Conservation (phyloP, 805 yeast species). For the Metschnikowia henanensis region DNA sequence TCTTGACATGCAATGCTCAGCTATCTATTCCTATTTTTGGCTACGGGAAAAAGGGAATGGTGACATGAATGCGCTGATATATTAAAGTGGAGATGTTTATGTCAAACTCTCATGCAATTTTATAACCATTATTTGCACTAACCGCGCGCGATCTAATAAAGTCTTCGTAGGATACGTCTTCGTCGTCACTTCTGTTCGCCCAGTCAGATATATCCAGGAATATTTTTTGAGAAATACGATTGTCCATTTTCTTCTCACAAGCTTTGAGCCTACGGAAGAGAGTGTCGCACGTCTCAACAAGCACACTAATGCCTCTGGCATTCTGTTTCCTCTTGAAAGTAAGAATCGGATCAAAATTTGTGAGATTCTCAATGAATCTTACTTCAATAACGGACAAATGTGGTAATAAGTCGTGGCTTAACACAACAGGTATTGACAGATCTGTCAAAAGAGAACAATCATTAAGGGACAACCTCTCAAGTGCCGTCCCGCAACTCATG, state of each 20-base stretch:
- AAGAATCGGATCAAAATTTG: constrained; percentile 64
- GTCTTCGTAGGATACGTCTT: constrained; percentile 24
- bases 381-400: constrained; percentile 75
- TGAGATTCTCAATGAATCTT: constrained; percentile 56
- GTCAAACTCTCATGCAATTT: neutral
- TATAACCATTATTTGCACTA: neutral
- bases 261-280: constrained; percentile 58
- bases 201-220: constrained; percentile 64
- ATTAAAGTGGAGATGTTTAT: neutral
- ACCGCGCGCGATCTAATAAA: constrained; percentile 7
- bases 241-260: constrained; percentile 60
- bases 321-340: constrained; percentile 59
- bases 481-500: constrained; percentile 40
- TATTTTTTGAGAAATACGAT: constrained; percentile 53
- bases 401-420: constrained; percentile 33
- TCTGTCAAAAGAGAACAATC: constrained; percentile 63
- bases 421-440: constrained; percentile 52
- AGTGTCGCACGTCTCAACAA: constrained; percentile 78
- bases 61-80: too few relatives aligned
- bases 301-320: constrained; percentile 45
- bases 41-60: too few relatives aligned
- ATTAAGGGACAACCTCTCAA: constrained; percentile 74
- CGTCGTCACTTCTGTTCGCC: constrained; percentile 53
- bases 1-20: too few relatives aligned
- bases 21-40: neutral